These are phyloP conservation scores for Fusarium dlaminii DNA, from an alignment of 2,329 filamentous ascomycete species.

Conservation along the genomic window DNA sequence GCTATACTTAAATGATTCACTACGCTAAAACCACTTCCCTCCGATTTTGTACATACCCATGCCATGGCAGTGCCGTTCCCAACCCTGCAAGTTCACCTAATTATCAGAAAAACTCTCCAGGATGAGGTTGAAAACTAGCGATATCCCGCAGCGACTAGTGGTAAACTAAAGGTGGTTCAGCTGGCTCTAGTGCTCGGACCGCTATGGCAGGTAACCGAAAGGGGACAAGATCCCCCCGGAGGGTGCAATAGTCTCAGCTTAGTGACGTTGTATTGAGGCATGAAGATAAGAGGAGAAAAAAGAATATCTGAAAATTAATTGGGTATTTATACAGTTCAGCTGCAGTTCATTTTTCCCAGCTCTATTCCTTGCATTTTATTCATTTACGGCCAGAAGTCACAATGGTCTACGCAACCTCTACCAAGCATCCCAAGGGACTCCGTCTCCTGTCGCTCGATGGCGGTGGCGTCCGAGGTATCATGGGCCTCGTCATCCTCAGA, in stretches of 20 bases:
- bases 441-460: conserved; percentile 1
- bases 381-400: accelerated
- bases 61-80: not conserved
- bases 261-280: not conserved
- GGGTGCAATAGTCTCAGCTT: not conserved
- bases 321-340: not conserved
- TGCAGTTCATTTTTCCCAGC: too few species aligned
- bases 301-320: accelerated
- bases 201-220: not conserved
- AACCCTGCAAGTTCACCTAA: not conserved
- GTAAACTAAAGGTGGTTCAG: not conserved
- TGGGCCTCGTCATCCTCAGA: conserved; percentile 11
- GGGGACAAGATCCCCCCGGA: not conserved
- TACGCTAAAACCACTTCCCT: too few species aligned
- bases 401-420: not conserved
- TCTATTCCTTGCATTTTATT: not conserved
- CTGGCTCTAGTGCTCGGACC: not conserved
- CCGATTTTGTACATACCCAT: not conserved
- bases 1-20: too few species aligned
- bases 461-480: conserved; percentile 7
- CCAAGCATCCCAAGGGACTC: not conserved
- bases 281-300: not conserved
- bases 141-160: not conserved
- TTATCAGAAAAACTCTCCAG: not conserved
- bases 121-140: not conserved